Percentiles rank a stretch among this genome's conserved stretches.
Conservation (phyloP, 345 rosid species). For the Brassica incana region DNA sequence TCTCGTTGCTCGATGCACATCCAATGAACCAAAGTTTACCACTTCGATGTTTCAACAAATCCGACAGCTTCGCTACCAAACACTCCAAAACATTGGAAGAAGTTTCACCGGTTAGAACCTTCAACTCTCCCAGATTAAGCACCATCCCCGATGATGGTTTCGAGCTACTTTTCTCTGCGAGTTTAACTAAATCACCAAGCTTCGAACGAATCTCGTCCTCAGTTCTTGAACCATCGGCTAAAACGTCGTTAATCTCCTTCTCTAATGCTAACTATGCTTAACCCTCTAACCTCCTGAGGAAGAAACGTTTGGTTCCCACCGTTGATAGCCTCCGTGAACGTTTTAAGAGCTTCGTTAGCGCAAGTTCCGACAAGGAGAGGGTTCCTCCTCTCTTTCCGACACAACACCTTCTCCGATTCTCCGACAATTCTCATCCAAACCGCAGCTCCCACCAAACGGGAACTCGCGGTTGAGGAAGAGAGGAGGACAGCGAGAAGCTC, state of each 20-base stretch:
- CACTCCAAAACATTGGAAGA: slow-evolving; percentile 29
- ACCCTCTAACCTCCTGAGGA: slow-evolving; percentile 40
- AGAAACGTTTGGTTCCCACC: slow-evolving; percentile 38
- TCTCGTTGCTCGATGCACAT: slow-evolving; percentile 48
- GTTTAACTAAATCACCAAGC: slow-evolving; percentile 42
- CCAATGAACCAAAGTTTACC: slow-evolving; percentile 56
- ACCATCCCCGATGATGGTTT: slow-evolving; percentile 39
- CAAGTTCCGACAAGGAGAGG: slow-evolving; percentile 54
- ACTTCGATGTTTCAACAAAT: slow-evolving; percentile 41
- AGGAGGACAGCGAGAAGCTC: slow-evolving; percentile 42
- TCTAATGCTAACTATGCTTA: slow-evolving; percentile 46
- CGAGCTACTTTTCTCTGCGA: slow-evolving; percentile 23
- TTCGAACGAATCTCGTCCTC: slow-evolving; percentile 34
- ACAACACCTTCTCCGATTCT: slow-evolving; percentile 50
- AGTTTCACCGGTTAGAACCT: slow-evolving; percentile 37
- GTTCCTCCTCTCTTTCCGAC: slow-evolving; percentile 39
- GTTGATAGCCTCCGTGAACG: slow-evolving; percentile 41
- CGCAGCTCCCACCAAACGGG: slow-evolving; percentile 33
- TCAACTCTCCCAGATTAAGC: slow-evolving; percentile 58
- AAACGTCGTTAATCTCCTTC: slow-evolving; percentile 42
- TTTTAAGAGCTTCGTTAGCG: slow-evolving; percentile 52
- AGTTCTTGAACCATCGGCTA: slow-evolving; percentile 31
- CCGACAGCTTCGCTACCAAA: slow-evolving; percentile 47
- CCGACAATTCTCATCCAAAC: slow-evolving; percentile 39
- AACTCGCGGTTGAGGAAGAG: slow-evolving; percentile 43